Conservation (phyloP, 2,329 filamentous ascomycete species). For the Thielaviopsis populi region DNA sequence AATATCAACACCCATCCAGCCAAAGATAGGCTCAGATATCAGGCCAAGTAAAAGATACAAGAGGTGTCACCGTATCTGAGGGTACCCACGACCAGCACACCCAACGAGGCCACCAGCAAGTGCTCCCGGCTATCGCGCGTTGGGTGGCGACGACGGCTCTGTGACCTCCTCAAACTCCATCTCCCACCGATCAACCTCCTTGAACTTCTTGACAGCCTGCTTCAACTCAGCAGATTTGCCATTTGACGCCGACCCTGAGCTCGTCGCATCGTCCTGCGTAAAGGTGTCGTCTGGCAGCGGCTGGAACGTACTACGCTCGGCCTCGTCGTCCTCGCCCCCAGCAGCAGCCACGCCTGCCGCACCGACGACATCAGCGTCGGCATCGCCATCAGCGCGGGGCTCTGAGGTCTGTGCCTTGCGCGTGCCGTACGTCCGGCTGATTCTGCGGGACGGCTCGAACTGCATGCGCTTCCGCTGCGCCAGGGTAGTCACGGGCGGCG, state of each 20-base stretch:
- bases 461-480: constrained; percentile 18
- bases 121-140: constrained; percentile 29
- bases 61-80: neutral
- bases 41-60: neutral
- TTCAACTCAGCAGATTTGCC: constrained; percentile 39
- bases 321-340: constrained; percentile 23
- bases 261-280: constrained; percentile 18
- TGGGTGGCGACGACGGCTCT: constrained; percentile 34
- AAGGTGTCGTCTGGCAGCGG: constrained; percentile 34
- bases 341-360: constrained; percentile 7
- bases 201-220: constrained; percentile 46
- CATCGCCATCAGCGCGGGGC: constrained; percentile 3
- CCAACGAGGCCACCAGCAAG: constrained; percentile 10
- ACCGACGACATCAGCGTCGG: constrained; percentile 16
- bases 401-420: constrained; percentile 17
- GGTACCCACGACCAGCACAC: neutral
- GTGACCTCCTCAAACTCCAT: constrained; percentile 51
- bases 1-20: too few species aligned
- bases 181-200: constrained; percentile 55
- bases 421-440: constrained; percentile 18
- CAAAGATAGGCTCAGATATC: neutral
- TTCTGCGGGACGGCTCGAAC: constrained; percentile 21
- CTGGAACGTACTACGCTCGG: constrained; percentile 27
- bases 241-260: constrained; percentile 25
- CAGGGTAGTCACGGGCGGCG: constrained; percentile 15